A percentile compares a stretch with the other conserved stretches of the same genome.
phyloP scores from a whole-genome alignment of 1,139 yeast species.

The Lodderomyces beijingensis region DNA sequence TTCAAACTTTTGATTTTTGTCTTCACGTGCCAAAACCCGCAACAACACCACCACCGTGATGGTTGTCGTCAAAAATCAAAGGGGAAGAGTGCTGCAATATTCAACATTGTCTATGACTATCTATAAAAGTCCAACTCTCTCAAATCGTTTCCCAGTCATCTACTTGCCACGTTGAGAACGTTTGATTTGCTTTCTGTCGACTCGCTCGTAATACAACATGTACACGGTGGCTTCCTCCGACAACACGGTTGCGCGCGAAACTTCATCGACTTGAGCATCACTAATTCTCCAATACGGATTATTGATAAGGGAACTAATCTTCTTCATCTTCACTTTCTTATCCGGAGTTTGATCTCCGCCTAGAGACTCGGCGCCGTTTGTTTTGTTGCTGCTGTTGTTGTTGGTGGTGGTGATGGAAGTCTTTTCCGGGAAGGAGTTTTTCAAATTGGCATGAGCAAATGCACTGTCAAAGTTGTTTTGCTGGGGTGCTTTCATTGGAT shows the following conservation, averaged over 20 bases:
- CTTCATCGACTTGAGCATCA: slow-evolving; percentile 68
- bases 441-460: slow-evolving; percentile 12
- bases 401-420: not conserved
- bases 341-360: slow-evolving; percentile 3
- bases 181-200: slow-evolving; percentile 26
- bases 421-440: slow-evolving; percentile 11
- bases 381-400: not conserved
- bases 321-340: slow-evolving; percentile 39
- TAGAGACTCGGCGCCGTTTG: slow-evolving; percentile 1
- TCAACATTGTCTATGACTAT: no score
- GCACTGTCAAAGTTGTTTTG: slow-evolving; percentile 20
- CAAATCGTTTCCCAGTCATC: no score
- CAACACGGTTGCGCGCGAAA: slow-evolving; percentile 54
- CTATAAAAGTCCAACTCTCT: no score
- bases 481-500: slow-evolving; percentile 15
- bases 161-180: slow-evolving; percentile 7
- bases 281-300: slow-evolving; percentile 85
- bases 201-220: slow-evolving; percentile 73
- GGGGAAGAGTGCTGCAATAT: no score
- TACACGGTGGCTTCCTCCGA: slow-evolving; percentile 73
- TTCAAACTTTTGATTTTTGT: no score
- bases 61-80: no score
- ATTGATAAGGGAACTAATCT: slow-evolving; percentile 49
- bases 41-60: no score
- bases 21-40: no score